Evolutionary conservation across 768 basidiomycete species (phyloP), one percentile per base, ranked within the genome.

Genomic region (Sutorius australiensis): DNA sequence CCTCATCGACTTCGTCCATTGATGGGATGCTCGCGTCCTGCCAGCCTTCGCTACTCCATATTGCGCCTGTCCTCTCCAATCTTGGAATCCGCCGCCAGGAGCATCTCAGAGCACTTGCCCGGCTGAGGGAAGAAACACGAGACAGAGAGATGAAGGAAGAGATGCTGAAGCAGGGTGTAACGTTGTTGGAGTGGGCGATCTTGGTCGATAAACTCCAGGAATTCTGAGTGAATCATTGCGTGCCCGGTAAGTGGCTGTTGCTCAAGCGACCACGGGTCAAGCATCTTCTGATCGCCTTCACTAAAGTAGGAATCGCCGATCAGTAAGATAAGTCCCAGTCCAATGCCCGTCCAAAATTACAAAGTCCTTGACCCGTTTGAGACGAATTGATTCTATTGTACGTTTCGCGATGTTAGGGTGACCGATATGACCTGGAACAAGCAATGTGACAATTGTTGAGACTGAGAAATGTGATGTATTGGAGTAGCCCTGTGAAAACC

Each of bases 161-260:
- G 58, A 87, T 86, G 49, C 62, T 89, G 68, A 80, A 72, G 62
- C 72, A 79, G 60, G 87, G 87, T 1, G 73, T 89, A 46, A 87
- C 86, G 0, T 75, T 87, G 8, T 73, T 89, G 70, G 87, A 89
- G 60, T 89, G 87, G 87, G 87, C 87, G 19, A 85, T 89, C 61
- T 72, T 89, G 60, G 67, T 89, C 53, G 87, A 89, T 67, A 80
- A 73, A 61, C 64, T 87, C 56, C 80, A 78, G 56, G 71, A 62
- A 34, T 57, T 72, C 51, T 75, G 51, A 55, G 37, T 7, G 27
- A 11, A 27, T 8, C 31, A 14, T 51, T 42, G 27, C 19, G 13
- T 11, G 28, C n/a, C 3, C 30, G 24, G 40, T 5, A 28, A 50
- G 56, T 58, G 53, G 48, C 54, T 42, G 9, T 39, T 17, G 4